Evolutionary conservation across 2,329 filamentous ascomycete genomes (phyloP).

Genomic region (Tolypocladium guangdongense): DNA sequence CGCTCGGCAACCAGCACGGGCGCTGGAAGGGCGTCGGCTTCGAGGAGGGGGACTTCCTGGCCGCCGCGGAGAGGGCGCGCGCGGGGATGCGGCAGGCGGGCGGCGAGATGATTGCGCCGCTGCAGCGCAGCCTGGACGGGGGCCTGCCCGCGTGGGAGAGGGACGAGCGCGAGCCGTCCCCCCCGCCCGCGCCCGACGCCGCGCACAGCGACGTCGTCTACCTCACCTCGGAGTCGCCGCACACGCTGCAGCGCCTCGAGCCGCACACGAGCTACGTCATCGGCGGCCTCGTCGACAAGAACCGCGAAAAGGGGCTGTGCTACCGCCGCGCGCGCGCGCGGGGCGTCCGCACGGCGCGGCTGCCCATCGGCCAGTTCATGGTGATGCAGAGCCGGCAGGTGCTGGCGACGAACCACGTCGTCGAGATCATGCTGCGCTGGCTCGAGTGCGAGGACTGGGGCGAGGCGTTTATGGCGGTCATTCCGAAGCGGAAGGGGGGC

Average conservation of each 20-base stretch:
- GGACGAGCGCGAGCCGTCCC: constrained; percentile 21
- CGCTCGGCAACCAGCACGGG: constrained; percentile 58
- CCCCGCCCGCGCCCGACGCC: constrained; percentile 19
- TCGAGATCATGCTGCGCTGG: constrained; percentile 95
- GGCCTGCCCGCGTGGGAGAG: constrained; percentile 15
- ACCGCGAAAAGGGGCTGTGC: constrained; percentile 90
- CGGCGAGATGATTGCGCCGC: constrained; percentile 49
- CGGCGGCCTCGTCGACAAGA: constrained; percentile 90
- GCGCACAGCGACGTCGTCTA: constrained; percentile 56
- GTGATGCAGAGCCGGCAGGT: constrained; percentile 80
- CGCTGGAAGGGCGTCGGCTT: constrained; percentile 74
- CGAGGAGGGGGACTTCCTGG: constrained; percentile 61
- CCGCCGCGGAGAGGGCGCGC: constrained; percentile 54
- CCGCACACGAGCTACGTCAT: constrained; percentile 88
- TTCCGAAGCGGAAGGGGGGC: constrained; percentile 84
- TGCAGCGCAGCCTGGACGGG: constrained; percentile 29
- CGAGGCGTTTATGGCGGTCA: constrained; percentile 73
- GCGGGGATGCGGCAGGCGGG: constrained; percentile 47
- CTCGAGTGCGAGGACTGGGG: constrained; percentile 87
- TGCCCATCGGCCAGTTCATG: constrained; percentile 94
- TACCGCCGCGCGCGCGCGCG: constrained; percentile 66
- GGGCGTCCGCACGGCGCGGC: constrained; percentile 75
- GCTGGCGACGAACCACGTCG: constrained; percentile 87
- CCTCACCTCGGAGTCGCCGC: constrained; percentile 80
- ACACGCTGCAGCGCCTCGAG: constrained; percentile 72